Conservation (phyloP, 164 flowering plant species). For the Malania oleifera region DNA sequence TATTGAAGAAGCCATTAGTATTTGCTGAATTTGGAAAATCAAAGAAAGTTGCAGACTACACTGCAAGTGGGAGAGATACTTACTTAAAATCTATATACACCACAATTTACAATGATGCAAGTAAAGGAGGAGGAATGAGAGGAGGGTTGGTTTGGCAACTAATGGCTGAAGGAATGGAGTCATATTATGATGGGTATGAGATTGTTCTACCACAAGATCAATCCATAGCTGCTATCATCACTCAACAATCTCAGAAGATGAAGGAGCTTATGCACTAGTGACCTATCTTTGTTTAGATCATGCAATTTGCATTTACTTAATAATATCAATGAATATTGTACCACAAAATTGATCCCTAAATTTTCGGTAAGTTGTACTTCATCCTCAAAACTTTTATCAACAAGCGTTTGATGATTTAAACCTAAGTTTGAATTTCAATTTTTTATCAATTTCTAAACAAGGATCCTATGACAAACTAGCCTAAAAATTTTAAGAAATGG, state of each 20-base stretch:
- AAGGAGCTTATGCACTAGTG: no score
- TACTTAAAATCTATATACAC: conserved; percentile 16
- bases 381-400: no score
- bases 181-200: conserved; percentile 29
- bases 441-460: no score
- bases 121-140: conserved; percentile 18
- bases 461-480: no score
- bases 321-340: no score
- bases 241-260: conserved; percentile 27
- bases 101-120: conserved; percentile 15
- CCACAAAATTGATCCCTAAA: no score
- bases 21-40: conserved; percentile 35
- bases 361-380: no score
- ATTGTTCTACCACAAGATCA: conserved; percentile 19
- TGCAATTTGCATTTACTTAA: no score
- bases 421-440: no score
- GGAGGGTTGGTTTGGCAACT: conserved; percentile 39
- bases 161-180: conserved; percentile 29
- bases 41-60: conserved; percentile 21
- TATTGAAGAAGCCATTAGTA: conserved; percentile 28
- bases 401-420: no score
- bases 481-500: no score
- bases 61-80: conserved; percentile 11
- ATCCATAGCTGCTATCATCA: conserved; percentile 19
- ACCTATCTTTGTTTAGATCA: no score